Conservation (phyloP, 139 green algal species). For the Astrephomene gubernaculifera region DNA sequence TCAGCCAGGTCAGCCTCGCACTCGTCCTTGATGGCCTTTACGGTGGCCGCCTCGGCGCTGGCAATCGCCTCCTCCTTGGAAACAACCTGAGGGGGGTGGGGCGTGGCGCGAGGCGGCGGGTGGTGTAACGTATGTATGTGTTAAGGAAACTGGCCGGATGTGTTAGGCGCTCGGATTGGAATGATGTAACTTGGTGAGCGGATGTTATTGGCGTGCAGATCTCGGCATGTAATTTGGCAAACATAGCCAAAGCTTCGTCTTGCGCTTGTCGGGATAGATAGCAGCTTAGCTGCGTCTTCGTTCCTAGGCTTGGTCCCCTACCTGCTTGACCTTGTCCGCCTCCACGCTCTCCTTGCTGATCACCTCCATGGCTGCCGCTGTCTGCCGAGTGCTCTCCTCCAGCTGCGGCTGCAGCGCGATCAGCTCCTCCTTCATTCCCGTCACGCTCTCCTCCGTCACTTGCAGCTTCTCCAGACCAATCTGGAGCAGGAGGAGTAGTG, state of each 20-base stretch:
- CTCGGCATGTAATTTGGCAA: too few species aligned
- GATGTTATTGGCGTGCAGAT: too few species aligned
- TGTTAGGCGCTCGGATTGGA: too few species aligned
- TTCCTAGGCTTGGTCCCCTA: too few species aligned
- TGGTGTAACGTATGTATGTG: too few species aligned
- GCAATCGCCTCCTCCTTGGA: conserved; percentile 80
- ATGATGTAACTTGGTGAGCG: too few species aligned
- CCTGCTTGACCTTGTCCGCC: conserved; percentile 79
- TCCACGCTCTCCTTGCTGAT: conserved; percentile 69
- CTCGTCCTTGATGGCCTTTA: conserved; percentile 87
- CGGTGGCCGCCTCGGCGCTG: conserved; percentile 71
- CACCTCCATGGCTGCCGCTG: conserved; percentile 75
- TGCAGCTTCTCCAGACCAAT: conserved; percentile 81
- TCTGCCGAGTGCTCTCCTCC: conserved; percentile 75
- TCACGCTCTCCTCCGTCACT: conserved; percentile 69
- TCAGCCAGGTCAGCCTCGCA: conserved; percentile 75
- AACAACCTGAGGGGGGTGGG: conserved; percentile 65
- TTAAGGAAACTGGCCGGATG: too few species aligned
- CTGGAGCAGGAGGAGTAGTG: conserved; percentile 4
- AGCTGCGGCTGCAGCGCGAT: conserved; percentile 86
- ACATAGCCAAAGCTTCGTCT: too few species aligned
- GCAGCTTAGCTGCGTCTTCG: too few species aligned
- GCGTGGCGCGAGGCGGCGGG: too few species aligned
- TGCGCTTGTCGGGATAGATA: too few species aligned
- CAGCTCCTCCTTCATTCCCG: conserved; percentile 84